Base-by-base conservation (phyloP, 2,329 filamentous ascomycete species). In the Beauveria asiatica region DNA sequence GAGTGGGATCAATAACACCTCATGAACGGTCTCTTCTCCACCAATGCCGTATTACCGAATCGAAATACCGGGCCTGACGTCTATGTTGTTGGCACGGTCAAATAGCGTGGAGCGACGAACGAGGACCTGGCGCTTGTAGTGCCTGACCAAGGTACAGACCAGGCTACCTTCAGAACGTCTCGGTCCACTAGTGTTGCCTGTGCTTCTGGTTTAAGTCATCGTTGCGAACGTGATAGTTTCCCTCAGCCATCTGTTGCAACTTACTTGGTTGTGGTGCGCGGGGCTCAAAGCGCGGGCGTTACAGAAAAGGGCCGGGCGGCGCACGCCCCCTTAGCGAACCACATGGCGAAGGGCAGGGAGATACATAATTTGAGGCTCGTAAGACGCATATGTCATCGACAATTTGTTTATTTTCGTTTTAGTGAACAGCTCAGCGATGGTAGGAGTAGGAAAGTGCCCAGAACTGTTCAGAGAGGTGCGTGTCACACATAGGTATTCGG, bases 251-350 rank as follows among this genome's bases (percentile, higher is more conserved):
- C 50, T 53, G 11, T 37, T n/a, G n/a, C n/a, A n/a, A n/a, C n/a
- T n/a, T 16, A 37, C 41, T 21, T 37, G 30, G 19, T 21, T 41
- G n/a, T 16, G 6, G 37, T 53, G 23, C 37, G 39, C 37, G 16
- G 37, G 11, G 51, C 30, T 54, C 51, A 41, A 39, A 54, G 27
- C 39, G 51, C 51, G 23, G n/a, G 23, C 39, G 51, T 53, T 53
- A 27, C 51, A 53, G 49, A 53, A 53, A 51, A 52, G 37, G 51
- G 8, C 33, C 51, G 51, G 51, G 51, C 51, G 51, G 51, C 23
- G 37, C 37, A 54, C 23, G 37, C 51, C 23, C 49, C 30, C 27
- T 30, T 2, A 2, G 21, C 8, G 37, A 19, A 25, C 17, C 21
- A 19, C 27, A 19, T 54, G 42, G 37, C 37, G 19, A 37, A 37